Conservation (phyloP, 1,139 yeast species). For the Protomyces macrosporus region DNA sequence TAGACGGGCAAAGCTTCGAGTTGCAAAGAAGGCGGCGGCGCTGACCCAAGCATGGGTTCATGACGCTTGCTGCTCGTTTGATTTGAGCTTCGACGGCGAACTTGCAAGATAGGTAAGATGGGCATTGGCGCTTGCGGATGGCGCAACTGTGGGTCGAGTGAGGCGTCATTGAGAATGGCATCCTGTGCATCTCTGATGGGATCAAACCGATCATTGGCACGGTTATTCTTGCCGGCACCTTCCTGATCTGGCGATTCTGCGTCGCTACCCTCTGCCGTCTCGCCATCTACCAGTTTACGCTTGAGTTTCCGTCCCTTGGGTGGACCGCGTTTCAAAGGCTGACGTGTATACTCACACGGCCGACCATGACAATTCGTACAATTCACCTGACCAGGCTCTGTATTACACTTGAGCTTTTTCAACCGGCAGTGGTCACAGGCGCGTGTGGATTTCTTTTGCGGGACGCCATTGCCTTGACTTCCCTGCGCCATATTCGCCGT, state of each 20-base stretch:
- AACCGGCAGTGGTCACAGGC: slow-evolving; percentile 14
- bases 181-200: background rate
- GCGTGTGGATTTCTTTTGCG: slow-evolving; percentile 5
- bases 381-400: slow-evolving; percentile 1
- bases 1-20: background rate
- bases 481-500: background rate
- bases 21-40: background rate
- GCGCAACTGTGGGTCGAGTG: background rate
- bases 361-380: background rate
- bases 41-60: background rate
- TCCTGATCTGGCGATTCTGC: background rate
- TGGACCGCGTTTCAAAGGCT: slow-evolving; percentile 14
- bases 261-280: background rate
- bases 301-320: background rate
- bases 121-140: background rate
- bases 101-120: background rate
- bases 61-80: background rate
- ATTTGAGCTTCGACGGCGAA: background rate
- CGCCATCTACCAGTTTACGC: background rate
- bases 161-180: background rate
- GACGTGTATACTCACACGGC: background rate
- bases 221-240: background rate
- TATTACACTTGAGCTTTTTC: background rate
- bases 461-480: background rate
- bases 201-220: background rate